Evolutionary conservation across 768 basidiomycete genomes (phyloP), one percentile per base, ranked within the genome.

Genomic region (Amanita polypyramis): DNA sequence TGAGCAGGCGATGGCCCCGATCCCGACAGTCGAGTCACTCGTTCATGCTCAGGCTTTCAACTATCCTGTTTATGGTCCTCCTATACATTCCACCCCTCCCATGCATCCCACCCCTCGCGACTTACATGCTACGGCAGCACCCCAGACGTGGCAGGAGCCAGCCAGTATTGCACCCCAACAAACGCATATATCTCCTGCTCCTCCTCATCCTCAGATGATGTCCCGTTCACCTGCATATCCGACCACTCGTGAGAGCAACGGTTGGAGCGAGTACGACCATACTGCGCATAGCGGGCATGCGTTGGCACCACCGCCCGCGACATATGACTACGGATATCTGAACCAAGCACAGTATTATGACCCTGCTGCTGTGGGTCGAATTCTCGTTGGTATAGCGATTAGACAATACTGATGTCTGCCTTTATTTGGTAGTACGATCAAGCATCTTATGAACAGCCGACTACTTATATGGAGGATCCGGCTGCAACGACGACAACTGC

Each of bases 141-240:
- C 79, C 4, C 82, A 78, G 51, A 68, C 79, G 14, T 85, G 85
- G 82, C 81, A 82, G 56, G 69, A 73, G 5, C 63, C 79, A 4
- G 72, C 68, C 36, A 73, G 70, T 19, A 80, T 86, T 34, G 73
- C 78, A 0, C 81, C 83, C 5, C 74, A 80, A 45, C 82, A 84
- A 54, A 76, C 80, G 0, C 83, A 79, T 54, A 61, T 78, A 4
- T 68, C 70, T 49, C 66, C 73, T 10, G 68, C 71, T 11, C 65
- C 70, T 4, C 66, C 70, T 0, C 69, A 68, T 21, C 62, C 67
- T 3, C 69, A 75, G 54, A 65, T 75, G 20, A 70, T 70, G 40
- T 72, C 73, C 2, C 69, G 75, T 8, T 65, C 70, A 4, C 66
- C 73, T 19, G 64, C 68, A 20, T 76, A 73, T 55, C 33, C 32